phyloP scores from a whole-genome alignment of 1,284 basidiomycete species.

The Cystobasidium pallidum region DNA sequence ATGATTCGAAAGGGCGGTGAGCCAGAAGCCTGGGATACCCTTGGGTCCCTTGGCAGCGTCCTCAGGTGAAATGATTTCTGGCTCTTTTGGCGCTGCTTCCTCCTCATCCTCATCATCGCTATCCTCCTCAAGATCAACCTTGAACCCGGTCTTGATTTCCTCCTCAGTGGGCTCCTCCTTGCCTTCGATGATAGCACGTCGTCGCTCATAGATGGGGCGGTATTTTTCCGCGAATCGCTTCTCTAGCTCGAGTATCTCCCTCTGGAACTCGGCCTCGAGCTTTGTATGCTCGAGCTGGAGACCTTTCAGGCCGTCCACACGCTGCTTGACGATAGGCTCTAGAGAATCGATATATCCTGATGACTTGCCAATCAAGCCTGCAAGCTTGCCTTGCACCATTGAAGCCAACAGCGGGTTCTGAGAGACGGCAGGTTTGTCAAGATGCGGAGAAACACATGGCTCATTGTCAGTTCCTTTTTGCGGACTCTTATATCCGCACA shows the following conservation, averaged over 20 bases:
- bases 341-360: constrained; percentile 87
- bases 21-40: constrained; percentile 96
- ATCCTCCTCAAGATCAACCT: constrained; percentile 64
- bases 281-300: constrained; percentile 91
- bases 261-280: constrained; percentile 93
- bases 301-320: constrained; percentile 90
- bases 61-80: constrained; percentile 50
- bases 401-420: constrained; percentile 56
- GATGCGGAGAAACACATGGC: neutral
- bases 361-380: constrained; percentile 72
- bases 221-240: constrained; percentile 92
- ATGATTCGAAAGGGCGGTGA: constrained; percentile 93
- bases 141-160: constrained; percentile 78
- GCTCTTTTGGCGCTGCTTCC: constrained; percentile 58
- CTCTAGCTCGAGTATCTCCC: constrained; percentile 93
- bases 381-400: constrained; percentile 61
- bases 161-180: constrained; percentile 72
- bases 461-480: neutral
- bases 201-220: constrained; percentile 84
- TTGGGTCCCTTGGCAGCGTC: constrained; percentile 58
- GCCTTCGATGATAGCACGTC: constrained; percentile 81
- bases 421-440: neutral
- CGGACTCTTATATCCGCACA: neutral
- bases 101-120: constrained; percentile 63
- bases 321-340: constrained; percentile 77